These are phyloP conservation scores for Malania oleifera DNA, from an alignment of 164 flowering plant species.

Conservation along the genomic window DNA sequence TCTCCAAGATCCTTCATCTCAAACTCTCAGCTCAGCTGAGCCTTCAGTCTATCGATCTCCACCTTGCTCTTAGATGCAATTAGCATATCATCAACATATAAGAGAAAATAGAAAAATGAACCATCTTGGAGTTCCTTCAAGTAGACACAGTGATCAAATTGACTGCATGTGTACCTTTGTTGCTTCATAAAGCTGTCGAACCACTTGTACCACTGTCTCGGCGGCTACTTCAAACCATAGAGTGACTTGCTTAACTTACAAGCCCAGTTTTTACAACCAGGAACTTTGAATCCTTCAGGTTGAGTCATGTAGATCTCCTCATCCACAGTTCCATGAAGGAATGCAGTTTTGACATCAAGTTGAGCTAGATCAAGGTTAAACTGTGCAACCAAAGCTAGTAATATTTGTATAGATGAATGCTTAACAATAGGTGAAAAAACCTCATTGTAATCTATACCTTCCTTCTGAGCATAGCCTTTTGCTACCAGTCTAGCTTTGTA, in stretches of 20 bases:
- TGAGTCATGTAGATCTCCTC: slow-evolving; percentile 11
- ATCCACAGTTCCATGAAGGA: neutral
- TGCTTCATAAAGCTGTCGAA: slow-evolving; percentile 4
- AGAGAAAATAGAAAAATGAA: slow-evolving; percentile 7
- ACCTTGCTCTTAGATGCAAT: slow-evolving; percentile 7
- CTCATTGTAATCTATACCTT: slow-evolving; percentile 11
- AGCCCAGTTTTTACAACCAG: slow-evolving; percentile 2
- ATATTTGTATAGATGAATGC: neutral
- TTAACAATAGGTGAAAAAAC: neutral
- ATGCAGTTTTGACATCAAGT: slow-evolving; percentile 17
- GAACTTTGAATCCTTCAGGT: slow-evolving; percentile 14
- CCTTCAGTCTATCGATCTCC: slow-evolving; percentile 8
- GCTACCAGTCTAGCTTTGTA: neutral
- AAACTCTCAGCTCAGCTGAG: slow-evolving; percentile 7
- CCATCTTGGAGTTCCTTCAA: slow-evolving; percentile 5
- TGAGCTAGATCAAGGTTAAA: slow-evolving; percentile 1
- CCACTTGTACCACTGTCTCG: slow-evolving; percentile 13
- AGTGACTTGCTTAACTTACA: slow-evolving; percentile 12
- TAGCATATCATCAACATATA: too few relatives aligned
- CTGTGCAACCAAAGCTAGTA: neutral
- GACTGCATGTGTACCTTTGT: slow-evolving; percentile 4
- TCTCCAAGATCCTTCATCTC: slow-evolving; percentile 13
- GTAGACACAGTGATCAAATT: slow-evolving; percentile 13
- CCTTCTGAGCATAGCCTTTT: slow-evolving; percentile 16
- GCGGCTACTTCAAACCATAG: slow-evolving; percentile 13